Conservation (phyloP, 1,139 yeast genomes). For the Pichia cactophila region DNA sequence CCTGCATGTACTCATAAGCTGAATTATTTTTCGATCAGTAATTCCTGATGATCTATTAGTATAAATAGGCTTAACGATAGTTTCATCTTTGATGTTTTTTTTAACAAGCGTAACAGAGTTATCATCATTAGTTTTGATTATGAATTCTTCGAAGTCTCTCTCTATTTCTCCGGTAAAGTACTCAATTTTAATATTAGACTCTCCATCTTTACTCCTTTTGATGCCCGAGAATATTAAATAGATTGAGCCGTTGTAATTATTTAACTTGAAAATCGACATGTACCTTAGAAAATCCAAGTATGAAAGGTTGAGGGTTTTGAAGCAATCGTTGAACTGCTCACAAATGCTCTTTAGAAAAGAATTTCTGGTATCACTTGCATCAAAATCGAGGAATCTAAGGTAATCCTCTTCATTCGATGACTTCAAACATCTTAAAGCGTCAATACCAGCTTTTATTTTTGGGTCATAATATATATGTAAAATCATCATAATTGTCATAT, state of each 20-base stretch:
- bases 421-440: conserved; percentile 12
- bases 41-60: conserved; percentile 14
- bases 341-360: conserved; percentile 6
- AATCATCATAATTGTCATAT: conserved; percentile 16
- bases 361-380: no score
- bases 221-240: conserved; percentile 22
- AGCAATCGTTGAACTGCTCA: conserved; percentile 16
- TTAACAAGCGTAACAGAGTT: conserved; percentile 16
- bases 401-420: conserved; percentile 6
- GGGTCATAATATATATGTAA: conserved; percentile 19
- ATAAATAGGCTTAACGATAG: conserved; percentile 18
- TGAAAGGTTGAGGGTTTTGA: conserved; percentile 16
- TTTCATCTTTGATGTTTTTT: conserved; percentile 11
- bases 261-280: conserved; percentile 18
- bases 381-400: background rate
- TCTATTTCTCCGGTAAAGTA: conserved; percentile 9
- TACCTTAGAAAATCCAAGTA: conserved; percentile 17
- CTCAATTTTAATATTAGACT: conserved; percentile 10
- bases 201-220: conserved; percentile 1
- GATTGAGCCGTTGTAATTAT: conserved; percentile 23
- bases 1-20: conserved; percentile 12
- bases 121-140: conserved; percentile 15
- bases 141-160: conserved; percentile 20
- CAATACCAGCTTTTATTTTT: conserved; percentile 12
- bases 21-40: conserved; percentile 18